Base-by-base conservation (phyloP, 495 filamentous ascomycete genomes). In the Hypoxylon lenormandii region DNA sequence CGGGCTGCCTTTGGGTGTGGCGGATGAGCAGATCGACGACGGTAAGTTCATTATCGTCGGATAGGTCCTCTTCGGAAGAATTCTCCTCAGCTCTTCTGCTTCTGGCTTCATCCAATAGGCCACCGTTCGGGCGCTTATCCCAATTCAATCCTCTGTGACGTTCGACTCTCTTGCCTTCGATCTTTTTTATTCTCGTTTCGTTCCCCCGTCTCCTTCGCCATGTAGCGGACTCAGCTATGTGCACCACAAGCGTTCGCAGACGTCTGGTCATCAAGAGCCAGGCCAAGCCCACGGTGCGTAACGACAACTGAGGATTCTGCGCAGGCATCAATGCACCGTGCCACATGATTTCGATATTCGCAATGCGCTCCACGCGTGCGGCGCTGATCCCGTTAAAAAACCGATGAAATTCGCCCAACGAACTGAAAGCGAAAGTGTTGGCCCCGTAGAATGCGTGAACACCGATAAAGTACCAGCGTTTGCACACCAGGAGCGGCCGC, bases 381-480 rank as follows among this genome's bases (percentile, higher is more conserved):
- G 15, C 11, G 0, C 75, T 74, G 7, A 76, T 79, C 1, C 79
- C 79, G 6, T 72, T 57, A 37, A 70, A 72, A 51, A 83, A 83
- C 3, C 79, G 75, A 6, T 67, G 64, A 22, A 77, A 75, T 51
- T 83, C 80, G 3, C 81, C 81, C 0, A 83, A 69, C 1, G 74
- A 78, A 8, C 79, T 81, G 48, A 83, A 82, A 0, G 79, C 78
- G 19, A 83, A 83, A 0, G 80, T 81, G 52, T 83, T 83, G 0
- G 74, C 48, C 15, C 78, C 80, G 15, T 81, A 81, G 49, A 82
- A 83, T 8, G 72, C 66, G 43, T 82, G 79, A 0, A 66, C 63
- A 3, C 73, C 76, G 5, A 78, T 64, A 23, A 70, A 81, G 19
- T 55, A 58, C 69, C 77, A 79, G 0, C 77, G 63, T 43, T 72